Evolutionary conservation across 2,329 filamentous ascomycete species (phyloP).

Genomic region (Didymella lethalis): DNA sequence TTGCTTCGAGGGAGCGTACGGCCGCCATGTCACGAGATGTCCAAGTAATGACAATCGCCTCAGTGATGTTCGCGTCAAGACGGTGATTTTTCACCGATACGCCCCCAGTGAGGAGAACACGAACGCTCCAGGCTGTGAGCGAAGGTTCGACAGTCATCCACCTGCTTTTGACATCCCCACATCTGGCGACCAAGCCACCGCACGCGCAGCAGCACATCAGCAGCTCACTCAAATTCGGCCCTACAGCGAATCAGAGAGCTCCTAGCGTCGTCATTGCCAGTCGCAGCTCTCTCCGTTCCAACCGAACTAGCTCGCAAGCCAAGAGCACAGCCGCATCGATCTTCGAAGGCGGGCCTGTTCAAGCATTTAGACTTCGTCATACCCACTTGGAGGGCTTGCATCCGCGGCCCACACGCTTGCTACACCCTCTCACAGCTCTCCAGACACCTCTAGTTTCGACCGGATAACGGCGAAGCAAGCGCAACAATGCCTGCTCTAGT

Average conservation of each 20-base stretch:
- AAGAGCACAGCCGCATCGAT: constrained; percentile 25
- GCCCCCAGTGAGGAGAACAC: constrained; percentile 4
- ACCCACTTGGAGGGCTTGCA: constrained; percentile 15
- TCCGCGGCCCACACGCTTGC: constrained; percentile 18
- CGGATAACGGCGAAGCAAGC: constrained; percentile 19
- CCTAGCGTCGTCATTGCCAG: constrained; percentile 13
- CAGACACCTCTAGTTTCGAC: constrained; percentile 19
- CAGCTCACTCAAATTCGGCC: constrained; percentile 8
- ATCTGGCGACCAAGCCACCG: constrained; percentile 19
- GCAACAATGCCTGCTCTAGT: constrained; percentile 31
- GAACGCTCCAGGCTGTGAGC: constrained; percentile 1
- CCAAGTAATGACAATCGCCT: constrained; percentile 5
- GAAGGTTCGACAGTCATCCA: constrained; percentile 17
- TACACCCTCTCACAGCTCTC: constrained; percentile 24
- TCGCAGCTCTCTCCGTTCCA: constrained; percentile 16
- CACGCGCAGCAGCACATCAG: constrained; percentile 16
- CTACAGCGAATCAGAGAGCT: constrained; percentile 16
- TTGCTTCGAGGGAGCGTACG: neutral
- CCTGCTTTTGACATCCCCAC: constrained; percentile 8
- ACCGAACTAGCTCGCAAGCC: constrained; percentile 19
- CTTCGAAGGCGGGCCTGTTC: constrained; percentile 20
- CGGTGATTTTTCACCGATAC: constrained; percentile 11
- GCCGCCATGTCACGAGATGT: neutral
- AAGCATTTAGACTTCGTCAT: constrained; percentile 26
- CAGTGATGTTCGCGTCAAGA: neutral